A percentile compares a stretch with the other conserved stretches of the same genome.
Evolutionary conservation across 2,329 filamentous ascomycete species (phyloP).

Genomic region (Aphanoascus verrucosus): DNA sequence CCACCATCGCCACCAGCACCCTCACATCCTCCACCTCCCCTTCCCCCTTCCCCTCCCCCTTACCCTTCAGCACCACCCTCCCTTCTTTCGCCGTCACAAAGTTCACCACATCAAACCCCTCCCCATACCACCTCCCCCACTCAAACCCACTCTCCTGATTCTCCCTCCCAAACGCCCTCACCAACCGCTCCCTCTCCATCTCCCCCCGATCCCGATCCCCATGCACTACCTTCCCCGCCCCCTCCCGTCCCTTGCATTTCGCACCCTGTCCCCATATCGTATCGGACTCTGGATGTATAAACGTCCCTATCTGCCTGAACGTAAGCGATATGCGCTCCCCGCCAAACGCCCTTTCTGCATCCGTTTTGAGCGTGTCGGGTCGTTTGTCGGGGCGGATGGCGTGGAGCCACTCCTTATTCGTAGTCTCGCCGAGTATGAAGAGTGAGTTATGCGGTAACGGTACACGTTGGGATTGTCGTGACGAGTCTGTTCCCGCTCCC

Average conservation of each 20-base stretch:
- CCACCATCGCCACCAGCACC: slow-evolving; percentile 29
- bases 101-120: slow-evolving; percentile 66
- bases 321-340: slow-evolving; percentile 83
- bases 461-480: slow-evolving; percentile 55
- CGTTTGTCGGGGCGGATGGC: slow-evolving; percentile 85
- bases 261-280: slow-evolving; percentile 91
- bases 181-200: slow-evolving; percentile 51
- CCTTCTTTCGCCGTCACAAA: slow-evolving; percentile 32
- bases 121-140: slow-evolving; percentile 66
- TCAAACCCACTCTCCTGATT: slow-evolving; percentile 62
- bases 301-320: slow-evolving; percentile 82
- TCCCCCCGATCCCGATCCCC: too few species aligned
- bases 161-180: slow-evolving; percentile 72
- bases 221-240: slow-evolving; percentile 56
- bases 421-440: slow-evolving; percentile 66
- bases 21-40: slow-evolving; percentile 29
- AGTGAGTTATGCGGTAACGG: slow-evolving; percentile 79
- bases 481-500: slow-evolving; percentile 24
- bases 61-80: slow-evolving; percentile 21
- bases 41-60: too few species aligned
- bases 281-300: slow-evolving; percentile 52
- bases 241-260: slow-evolving; percentile 50
- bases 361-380: slow-evolving; percentile 52
- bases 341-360: slow-evolving; percentile 58
- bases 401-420: slow-evolving; percentile 83